Base-by-base conservation (phyloP, 2,329 filamentous ascomycete genomes). In the Raffaelea deltoideospora region DNA sequence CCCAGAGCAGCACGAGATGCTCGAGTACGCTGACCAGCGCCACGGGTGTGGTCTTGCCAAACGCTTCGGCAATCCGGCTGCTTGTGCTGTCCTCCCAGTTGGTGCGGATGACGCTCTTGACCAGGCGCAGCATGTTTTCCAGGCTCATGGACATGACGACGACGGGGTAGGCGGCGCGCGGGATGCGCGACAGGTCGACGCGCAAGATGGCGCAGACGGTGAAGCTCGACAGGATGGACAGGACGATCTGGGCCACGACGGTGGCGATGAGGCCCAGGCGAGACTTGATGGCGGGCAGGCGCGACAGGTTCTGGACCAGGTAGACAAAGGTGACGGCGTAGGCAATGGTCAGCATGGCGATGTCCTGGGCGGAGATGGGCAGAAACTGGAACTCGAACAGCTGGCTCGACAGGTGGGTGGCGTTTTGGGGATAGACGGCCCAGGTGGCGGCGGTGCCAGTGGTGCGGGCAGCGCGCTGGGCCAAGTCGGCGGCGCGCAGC, bases 361-460 rank as follows among this genome's bases (percentile, higher is more conserved):
- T 70, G 51, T 87, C 82, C 40, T 67, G 63, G 14, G 66, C 53
- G 13, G 79, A 83, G 48, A 87, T 72, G 8, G 81, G 81, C 22
- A 73, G 74, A 50, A 85, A 85, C 41, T 79, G 78, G 50, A 87
- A 87, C 53, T 87, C 78, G 50, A 84, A 86, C 2, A 85, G 62
- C 38, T 76, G 72, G 45, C 67, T 78, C 20, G 59, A 55, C 19
- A 58, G 58, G 24, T 67, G 62, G 17, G 56, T 58, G 9, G 72
- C 75, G 44, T 75, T 64, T 1, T 61, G 49, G 2, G 78, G 76
- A 46, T 81, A 81, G 2, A 83, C 60, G 15, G 69, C 67, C 74
- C 79, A 85, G 40, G 67, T 64, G 24, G 65, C 54, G 2, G 59
- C 54, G 38, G 64, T 55, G n/a, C 60, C 60, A 4, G 57, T 43